These are phyloP conservation scores for Solanum piurae DNA, from an alignment of 257 asterid genomes.

Conservation along the genomic window DNA sequence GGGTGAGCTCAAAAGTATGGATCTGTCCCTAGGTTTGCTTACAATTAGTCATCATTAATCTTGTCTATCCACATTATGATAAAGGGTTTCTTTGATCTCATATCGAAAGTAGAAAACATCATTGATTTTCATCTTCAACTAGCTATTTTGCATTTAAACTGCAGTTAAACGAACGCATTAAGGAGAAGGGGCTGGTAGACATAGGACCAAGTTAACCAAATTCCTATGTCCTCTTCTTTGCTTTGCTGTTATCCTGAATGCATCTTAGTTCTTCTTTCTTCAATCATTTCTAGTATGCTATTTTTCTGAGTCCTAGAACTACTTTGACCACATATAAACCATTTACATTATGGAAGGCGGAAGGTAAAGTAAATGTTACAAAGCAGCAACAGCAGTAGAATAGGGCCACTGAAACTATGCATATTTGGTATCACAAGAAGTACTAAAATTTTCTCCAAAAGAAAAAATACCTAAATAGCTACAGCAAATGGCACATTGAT, in stretches of 20 bases:
- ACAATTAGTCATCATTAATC: not conserved
- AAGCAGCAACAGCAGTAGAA: not conserved
- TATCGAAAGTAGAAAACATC: not conserved
- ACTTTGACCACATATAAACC: not conserved
- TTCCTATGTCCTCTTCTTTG: not conserved
- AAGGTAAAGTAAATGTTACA: not conserved
- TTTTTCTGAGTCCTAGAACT: not conserved
- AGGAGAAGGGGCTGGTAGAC: not conserved
- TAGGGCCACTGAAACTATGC: not conserved
- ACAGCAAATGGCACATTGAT: not conserved
- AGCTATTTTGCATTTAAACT: not conserved
- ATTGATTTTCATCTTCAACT: not conserved
- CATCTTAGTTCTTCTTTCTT: not conserved
- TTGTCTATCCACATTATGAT: not conserved
- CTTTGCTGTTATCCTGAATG: not conserved
- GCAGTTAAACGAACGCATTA: not conserved
- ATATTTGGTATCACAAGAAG: not conserved
- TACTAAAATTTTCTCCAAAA: not conserved
- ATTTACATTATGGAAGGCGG: not conserved
- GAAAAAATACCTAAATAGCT: not conserved
- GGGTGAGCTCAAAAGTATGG: not conserved
- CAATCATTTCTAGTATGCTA: not conserved
- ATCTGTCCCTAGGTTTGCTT: not conserved
- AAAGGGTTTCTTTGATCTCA: not conserved
- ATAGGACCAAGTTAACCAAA: not conserved